Base-by-base conservation (phyloP, 2,329 filamentous ascomycete genomes). In the Scytalidium sp. region DNA sequence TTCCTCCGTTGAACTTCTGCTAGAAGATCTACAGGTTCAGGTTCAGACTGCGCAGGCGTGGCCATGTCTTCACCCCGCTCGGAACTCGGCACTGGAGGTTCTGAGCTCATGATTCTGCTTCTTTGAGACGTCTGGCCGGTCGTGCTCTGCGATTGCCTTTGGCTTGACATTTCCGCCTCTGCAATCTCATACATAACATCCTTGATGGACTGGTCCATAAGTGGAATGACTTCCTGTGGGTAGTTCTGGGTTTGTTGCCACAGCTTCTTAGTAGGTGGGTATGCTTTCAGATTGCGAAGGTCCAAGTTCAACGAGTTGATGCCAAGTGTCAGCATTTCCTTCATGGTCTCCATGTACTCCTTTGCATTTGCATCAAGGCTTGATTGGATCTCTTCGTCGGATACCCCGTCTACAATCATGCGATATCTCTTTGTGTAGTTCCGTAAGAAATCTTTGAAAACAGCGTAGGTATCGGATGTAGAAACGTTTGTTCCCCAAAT, bases 401-500 rank as follows among this genome's bases (percentile, higher is more conserved):
- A 80, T 60, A 88, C 80, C n/a, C 90, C 92, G 59, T 96, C 90
- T 19, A 84, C 82, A 73, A 93, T 94, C 81, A 97, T 83, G 55
- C 94, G 89, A 64, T 99, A 97, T 70, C 97, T 97, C 59, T 83
- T 85, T 52, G 91, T 90, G 61, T 94, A 99, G 66, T 96, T 95
- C 65, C 85, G 83, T 22, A 99, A 75, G 63, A 99, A 99, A 56
- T 94, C 91, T 64, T 94, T 93, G 75, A 97, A 96, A 0, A 85
- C 79, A 46, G 84, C 82, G 68, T 95, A 88, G 0, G 90, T 91
- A 66, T 97, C 92, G 52, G 90, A 84, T 47, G 99, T 87, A 4
- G 93, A 96, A 45, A 99, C 89, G 36, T 96, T 97, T 41, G 94
- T 99, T 67, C 94, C 94, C 94, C 94, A 99, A 56, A 99, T 93